Percentiles rank a stretch among this genome's conserved stretches.
Evolutionary conservation across 345 rosid genomes (phyloP).

Genomic region (Acer negundo): DNA sequence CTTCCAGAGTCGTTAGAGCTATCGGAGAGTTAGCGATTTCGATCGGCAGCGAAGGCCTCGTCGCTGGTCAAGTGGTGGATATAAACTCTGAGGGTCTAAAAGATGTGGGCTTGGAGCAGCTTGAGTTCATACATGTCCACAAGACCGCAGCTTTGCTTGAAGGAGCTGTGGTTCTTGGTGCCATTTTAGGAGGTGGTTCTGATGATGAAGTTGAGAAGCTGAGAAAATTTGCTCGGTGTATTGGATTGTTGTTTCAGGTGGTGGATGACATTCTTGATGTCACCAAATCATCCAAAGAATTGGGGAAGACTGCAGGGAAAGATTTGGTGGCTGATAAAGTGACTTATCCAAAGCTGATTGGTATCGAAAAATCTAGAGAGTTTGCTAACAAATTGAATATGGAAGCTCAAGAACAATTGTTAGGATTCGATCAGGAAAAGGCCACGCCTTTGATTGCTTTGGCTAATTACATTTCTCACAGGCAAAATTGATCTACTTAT

Average conservation of each 20-base stretch:
- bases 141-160: conserved; percentile 89
- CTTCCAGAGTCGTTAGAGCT: conserved; percentile 54
- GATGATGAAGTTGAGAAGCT: conserved; percentile 70
- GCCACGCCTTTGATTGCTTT: conserved; percentile 90
- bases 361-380: conserved; percentile 70
- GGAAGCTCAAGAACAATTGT: conserved; percentile 68
- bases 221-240: conserved; percentile 68
- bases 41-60: conserved; percentile 69
- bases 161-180: conserved; percentile 75
- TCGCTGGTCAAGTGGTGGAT: conserved; percentile 92
- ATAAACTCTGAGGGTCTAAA: conserved; percentile 59
- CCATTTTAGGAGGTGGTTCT: conserved; percentile 76
- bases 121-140: conserved; percentile 85
- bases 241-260: conserved; percentile 87
- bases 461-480: conserved; percentile 78
- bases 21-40: conserved; percentile 69
- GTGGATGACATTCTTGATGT: conserved; percentile 96
- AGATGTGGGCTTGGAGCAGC: conserved; percentile 60
- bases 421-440: conserved; percentile 61
- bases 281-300: conserved; percentile 73
- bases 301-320: conserved; percentile 96
- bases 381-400: conserved; percentile 67
- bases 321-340: conserved; percentile 82
- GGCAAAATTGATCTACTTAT: conserved; percentile 55
- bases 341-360: conserved; percentile 87